Base-by-base conservation (phyloP, 441 rosid genomes). In the Gossypium schwendimanii region DNA sequence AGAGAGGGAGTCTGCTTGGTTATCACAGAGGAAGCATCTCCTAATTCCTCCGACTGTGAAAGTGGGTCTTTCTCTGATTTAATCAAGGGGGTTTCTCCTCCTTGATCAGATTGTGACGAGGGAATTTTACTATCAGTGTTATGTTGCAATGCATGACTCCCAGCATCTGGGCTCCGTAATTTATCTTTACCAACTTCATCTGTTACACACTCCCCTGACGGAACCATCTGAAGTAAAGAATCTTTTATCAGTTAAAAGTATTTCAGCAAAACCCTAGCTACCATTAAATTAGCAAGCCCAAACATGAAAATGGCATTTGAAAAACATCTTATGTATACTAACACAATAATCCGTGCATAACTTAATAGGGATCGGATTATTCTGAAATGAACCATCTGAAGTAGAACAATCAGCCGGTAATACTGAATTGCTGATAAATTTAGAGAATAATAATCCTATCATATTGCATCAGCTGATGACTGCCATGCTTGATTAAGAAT, bases 41-140 rank as follows among this genome's bases (percentile, higher is more conserved):
- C 91, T 80, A 83, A 81, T 75, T 80, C 77, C 70, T 80, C 84
- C 7, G 75, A 59, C 76, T 28, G 62, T 18, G 70, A 76, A 58
- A 58, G 39, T 15, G 73, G 33, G 70, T 77, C 49, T 76, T 86
- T 75, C 72, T 78, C 76, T 61, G 82, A 64, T 69, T 64, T 26
- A 18, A 62, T 49, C 4, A 72, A 72, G 45, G 73, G 71, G 45
- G 70, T 52, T 65, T 26, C 70, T 72, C 53, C 76, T 54, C 81
- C 80, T 49, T 23, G 78, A 65, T 70, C 79, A 71, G 82, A 75
- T 61, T 81, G 75, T 28, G 83, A 28, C 61, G 61, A 72, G 28
- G 14, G 74, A 78, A 47, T 50, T 80, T 36, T 76, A 63, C 20
- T 53, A 55, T 74, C 79, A 24, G 78, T 47, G 69, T 23, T 71